Conservation (phyloP, 805 yeast genomes). For the Priceomyces melissophilus region DNA sequence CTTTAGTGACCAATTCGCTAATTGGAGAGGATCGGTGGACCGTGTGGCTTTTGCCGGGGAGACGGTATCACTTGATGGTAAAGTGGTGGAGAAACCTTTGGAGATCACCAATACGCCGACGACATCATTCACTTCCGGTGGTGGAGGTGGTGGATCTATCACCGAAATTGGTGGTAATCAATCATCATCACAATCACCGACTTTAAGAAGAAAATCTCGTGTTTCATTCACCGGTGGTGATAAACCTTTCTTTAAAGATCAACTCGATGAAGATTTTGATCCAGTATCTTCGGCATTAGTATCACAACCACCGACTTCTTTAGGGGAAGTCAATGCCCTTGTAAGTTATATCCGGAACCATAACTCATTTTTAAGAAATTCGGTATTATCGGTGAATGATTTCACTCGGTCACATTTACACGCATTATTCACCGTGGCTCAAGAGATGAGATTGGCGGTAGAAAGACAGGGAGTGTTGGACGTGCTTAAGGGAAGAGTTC, state of each 20-base stretch:
- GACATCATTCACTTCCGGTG: too few species aligned
- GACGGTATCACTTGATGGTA: conserved; percentile 84
- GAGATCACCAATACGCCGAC: conserved; percentile 26
- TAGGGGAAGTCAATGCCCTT: conserved; percentile 77
- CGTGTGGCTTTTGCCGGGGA: conserved; percentile 77
- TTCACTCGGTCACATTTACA: conserved; percentile 87
- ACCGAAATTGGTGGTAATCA: too few species aligned
- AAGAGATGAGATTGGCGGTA: conserved; percentile 94
- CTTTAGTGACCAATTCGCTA: conserved; percentile 26
- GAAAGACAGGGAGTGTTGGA: conserved; percentile 95
- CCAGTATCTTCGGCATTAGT: conserved; percentile 64
- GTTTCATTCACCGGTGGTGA: conserved; percentile 29
- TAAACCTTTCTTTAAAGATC: conserved; percentile 41
- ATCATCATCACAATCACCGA: conserved; percentile 31
- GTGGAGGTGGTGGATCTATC: too few species aligned
- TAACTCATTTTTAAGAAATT: conserved; percentile 88
- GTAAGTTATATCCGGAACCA: conserved; percentile 71
- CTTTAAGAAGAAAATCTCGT: conserved; percentile 33
- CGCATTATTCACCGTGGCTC: conserved; percentile 91
- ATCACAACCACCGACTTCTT: conserved; percentile 68
- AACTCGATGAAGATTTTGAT: conserved; percentile 45
- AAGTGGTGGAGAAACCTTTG: conserved; percentile 55
- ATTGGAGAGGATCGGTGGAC: conserved; percentile 75
- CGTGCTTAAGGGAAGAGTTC: conserved; percentile 81
- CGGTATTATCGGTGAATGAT: conserved; percentile 84